Evolutionary conservation across 805 yeast genomes (phyloP).

Genomic region (Candida awuae): DNA sequence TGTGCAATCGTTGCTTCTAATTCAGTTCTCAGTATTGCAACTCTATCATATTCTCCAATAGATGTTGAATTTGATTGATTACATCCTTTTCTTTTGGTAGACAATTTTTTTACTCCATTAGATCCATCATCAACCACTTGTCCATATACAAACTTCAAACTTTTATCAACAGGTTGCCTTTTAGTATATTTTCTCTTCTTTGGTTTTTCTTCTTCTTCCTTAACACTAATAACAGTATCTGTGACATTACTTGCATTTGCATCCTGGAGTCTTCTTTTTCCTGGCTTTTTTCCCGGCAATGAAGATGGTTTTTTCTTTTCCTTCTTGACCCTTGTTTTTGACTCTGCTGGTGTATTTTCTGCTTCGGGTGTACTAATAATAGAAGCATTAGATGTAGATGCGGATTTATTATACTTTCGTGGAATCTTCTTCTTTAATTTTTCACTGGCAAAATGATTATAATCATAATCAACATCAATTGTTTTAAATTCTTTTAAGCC

Average conservation of each 20-base stretch:
- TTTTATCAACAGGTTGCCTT: constrained; percentile 1
- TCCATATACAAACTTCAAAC: constrained; percentile 8
- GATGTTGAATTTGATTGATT: neutral
- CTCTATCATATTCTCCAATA: neutral
- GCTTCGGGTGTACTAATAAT: neutral
- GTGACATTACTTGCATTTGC: neutral
- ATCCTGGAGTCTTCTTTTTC: neutral
- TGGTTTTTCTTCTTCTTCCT: neutral
- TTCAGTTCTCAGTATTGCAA: neutral
- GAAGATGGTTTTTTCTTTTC: constrained; percentile 3
- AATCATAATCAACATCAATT: constrained; percentile 10
- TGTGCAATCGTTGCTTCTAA: neutral
- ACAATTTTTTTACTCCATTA: neutral
- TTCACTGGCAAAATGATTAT: constrained; percentile 2
- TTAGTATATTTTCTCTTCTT: constrained; percentile 6
- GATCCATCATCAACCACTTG: constrained; percentile 1
- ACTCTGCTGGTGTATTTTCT: neutral
- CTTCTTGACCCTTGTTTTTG: neutral
- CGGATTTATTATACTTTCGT: neutral
- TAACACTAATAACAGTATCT: neutral
- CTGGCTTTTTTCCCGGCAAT: neutral
- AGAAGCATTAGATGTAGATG: neutral
- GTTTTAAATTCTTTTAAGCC: constrained; percentile 10
- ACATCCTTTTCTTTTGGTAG: constrained; percentile 3
- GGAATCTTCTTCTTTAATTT: constrained; percentile 2